Base-by-base conservation (phyloP, 805 yeast species). In the Ogataea philodendri region DNA sequence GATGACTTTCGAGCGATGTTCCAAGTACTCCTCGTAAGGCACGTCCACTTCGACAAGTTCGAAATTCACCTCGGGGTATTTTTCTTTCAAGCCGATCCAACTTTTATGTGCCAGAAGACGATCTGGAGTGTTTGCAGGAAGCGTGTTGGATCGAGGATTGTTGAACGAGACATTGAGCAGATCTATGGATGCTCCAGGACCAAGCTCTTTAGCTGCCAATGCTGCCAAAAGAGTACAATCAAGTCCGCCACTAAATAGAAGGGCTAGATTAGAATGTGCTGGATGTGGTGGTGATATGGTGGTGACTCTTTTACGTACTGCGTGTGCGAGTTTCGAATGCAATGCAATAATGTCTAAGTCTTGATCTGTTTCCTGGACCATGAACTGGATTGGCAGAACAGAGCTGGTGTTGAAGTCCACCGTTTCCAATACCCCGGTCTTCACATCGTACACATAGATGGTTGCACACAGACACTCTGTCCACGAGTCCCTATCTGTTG, bases 121-220 rank as follows among this genome's bases (percentile, higher is more conserved):
- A 59, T 93, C 99, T 0, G 98, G 98, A 2, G 95, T 82, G n/a
- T 77, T 75, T 4, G 54, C 53, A 0, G 87, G 80, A 8, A 44
- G 36, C 15, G 71, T 58, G 1, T 77, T 74, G 0, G 90, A 81
- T 37, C 99, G 70, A 9, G 88, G 89, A 51, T 90, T 93, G 46
- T 84, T 89, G 59, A 93, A 93, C 0, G 95, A 95, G 5, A 93
- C 98, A 41, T 89, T 90, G 9, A 93, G 52, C n/a, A 93, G 65
- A 54, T 90, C 96, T 7, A 93, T 70, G 1, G 44, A 37, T n/a
- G 62, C 51, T 22, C 59, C 53, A 39, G 48, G 26, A 35, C 37
- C 21, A 13, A 56, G 63, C 46, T 39, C 55, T 42, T 38, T 61
- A 4, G 59, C 74, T 29, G 68, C 60, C 3, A 81, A 31, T 0